Evolutionary conservation across 306 rosid species (phyloP).

Genomic region (Prunus fruticosa): DNA sequence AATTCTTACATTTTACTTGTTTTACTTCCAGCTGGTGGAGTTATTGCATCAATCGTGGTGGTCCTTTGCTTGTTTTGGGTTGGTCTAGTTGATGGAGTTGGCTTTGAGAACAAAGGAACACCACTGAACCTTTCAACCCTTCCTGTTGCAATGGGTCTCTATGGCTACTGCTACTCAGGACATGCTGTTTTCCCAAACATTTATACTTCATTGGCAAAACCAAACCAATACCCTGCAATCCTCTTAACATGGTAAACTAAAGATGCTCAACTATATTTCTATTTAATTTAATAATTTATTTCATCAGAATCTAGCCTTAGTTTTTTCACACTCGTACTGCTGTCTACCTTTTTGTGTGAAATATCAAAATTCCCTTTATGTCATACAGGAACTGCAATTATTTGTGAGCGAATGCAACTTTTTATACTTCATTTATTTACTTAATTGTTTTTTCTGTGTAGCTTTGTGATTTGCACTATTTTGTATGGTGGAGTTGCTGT

Average conservation of each 20-base stretch:
- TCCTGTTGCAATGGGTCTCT: conserved; percentile 95
- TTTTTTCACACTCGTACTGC: conserved; percentile 3
- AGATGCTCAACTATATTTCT: neutral
- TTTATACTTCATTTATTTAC: neutral
- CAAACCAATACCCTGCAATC: conserved; percentile 64
- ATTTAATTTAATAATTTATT: neutral
- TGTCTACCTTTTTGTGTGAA: neutral
- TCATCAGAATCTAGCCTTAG: neutral
- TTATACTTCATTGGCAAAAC: conserved; percentile 84
- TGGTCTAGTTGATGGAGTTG: conserved; percentile 68
- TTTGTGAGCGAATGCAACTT: neutral
- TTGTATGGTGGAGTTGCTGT: conserved; percentile 84
- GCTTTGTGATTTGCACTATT: conserved; percentile 70
- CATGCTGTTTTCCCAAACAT: conserved; percentile 97
- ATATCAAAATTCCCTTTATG: neutral
- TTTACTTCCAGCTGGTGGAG: conserved; percentile 73
- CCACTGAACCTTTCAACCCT: conserved; percentile 66
- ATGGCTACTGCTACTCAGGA: conserved; percentile 96
- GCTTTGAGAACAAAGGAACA: conserved; percentile 66
- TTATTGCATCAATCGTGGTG: conserved; percentile 75
- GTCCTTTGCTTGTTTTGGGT: conserved; percentile 76
- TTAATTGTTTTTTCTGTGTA: conserved; percentile 15
- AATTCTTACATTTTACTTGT: neutral
- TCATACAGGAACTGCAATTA: neutral
- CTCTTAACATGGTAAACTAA: conserved; percentile 71